Evolutionary conservation across 495 filamentous ascomycete genomes (phyloP).

Genomic region (Cercophora newfieldiana): DNA sequence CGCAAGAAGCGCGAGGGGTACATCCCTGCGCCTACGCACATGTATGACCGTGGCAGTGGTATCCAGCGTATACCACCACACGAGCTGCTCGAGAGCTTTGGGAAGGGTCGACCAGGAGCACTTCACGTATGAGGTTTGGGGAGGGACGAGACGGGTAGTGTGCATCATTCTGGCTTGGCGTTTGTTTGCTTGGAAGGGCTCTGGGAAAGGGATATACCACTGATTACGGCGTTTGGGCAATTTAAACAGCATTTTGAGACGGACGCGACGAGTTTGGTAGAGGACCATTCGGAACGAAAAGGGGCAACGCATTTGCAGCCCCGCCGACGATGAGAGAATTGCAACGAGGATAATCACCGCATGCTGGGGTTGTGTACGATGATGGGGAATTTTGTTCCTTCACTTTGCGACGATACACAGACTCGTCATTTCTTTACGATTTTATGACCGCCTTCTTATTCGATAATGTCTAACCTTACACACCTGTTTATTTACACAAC

Average conservation of each 20-base stretch:
- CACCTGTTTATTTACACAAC: not conserved
- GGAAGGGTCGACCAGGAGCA: conserved; percentile 39
- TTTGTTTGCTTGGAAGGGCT: conserved; percentile 3
- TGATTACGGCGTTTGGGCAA: conserved; percentile 16
- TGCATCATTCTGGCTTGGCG: conserved; percentile 11
- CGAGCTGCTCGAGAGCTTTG: conserved; percentile 65
- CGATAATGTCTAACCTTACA: conserved; percentile 9
- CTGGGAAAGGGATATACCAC: conserved; percentile 21
- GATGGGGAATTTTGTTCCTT: not conserved
- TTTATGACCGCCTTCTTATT: conserved; percentile 10
- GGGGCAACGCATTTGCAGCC: not conserved
- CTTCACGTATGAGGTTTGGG: conserved; percentile 41
- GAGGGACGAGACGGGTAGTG: not conserved
- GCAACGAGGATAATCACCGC: not conserved
- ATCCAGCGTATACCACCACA: conserved; percentile 80
- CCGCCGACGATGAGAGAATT: conserved; percentile 5
- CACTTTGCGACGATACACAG: not conserved
- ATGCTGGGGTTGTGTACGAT: conserved; percentile 10
- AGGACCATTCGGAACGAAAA: not conserved
- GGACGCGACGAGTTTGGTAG: not conserved
- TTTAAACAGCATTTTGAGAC: conserved; percentile 6
- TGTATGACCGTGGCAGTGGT: conserved; percentile 71
- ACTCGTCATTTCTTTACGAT: conserved; percentile 8
- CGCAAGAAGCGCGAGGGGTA: conserved; percentile 88
- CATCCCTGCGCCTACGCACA: conserved; percentile 71